phyloP scores from a whole-genome alignment of 257 asterid genomes.

The Jaltomata sinuosa region DNA sequence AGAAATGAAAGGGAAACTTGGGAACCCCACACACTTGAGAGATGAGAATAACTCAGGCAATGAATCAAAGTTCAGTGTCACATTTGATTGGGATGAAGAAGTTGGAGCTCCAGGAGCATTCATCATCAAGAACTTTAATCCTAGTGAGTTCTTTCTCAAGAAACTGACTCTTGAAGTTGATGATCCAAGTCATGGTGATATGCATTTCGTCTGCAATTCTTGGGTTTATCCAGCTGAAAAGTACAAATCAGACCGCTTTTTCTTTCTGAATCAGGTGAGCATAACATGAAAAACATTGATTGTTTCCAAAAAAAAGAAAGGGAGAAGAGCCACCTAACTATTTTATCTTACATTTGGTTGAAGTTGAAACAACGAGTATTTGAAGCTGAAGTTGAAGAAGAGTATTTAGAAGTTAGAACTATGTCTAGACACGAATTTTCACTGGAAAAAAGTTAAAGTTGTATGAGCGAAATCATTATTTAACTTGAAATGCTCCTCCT shows the following conservation, averaged over 20 bases:
- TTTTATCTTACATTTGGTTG: not conserved
- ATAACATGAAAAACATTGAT: not conserved
- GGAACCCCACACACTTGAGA: not conserved
- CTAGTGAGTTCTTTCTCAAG: conserved; percentile 29
- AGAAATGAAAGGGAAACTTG: not conserved
- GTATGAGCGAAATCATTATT: not conserved
- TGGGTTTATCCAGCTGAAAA: conserved; percentile 28
- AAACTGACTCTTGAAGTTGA: conserved; percentile 20
- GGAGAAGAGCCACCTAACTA: not conserved
- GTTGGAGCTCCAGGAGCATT: conserved; percentile 30
- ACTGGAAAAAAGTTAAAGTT: not conserved
- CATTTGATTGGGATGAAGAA: conserved; percentile 18
- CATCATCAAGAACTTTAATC: conserved; percentile 17
- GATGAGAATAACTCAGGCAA: not conserved
- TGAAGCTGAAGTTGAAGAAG: not conserved
- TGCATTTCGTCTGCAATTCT: conserved; percentile 26
- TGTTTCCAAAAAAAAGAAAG: not conserved
- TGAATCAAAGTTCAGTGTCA: not conserved
- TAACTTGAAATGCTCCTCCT: not conserved
- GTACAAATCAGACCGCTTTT: conserved; percentile 22
- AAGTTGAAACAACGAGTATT: too few species aligned
- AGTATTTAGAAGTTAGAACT: not conserved
- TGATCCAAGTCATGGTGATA: conserved; percentile 5
- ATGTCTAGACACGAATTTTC: not conserved
- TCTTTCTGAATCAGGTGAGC: conserved; percentile 33